A percentile compares a stretch with the other conserved stretches of the same genome.
These are phyloP conservation scores for Salix caprea DNA, from an alignment of 345 rosid species.

Conservation along the genomic window DNA sequence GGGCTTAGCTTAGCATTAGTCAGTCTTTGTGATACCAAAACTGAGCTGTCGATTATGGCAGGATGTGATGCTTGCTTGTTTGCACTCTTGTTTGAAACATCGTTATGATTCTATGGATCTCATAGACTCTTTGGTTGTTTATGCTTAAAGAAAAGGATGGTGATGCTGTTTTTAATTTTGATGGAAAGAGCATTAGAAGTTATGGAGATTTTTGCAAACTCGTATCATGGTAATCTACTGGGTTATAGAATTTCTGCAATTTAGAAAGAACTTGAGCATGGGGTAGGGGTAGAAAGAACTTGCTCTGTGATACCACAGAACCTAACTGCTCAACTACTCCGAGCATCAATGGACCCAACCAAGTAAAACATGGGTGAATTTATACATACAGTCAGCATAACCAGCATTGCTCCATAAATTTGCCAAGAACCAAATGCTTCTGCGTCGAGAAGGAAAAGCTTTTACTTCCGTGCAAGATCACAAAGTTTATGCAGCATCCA, in stretches of 20 bases:
- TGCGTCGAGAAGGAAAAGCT: too few relatives aligned
- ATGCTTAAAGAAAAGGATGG: background rate
- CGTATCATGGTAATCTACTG: background rate
- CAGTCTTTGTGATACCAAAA: background rate
- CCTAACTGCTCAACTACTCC: too few relatives aligned
- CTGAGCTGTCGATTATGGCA: background rate
- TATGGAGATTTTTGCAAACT: background rate
- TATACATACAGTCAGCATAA: too few relatives aligned
- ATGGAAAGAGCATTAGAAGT: background rate
- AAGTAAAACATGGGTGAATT: too few relatives aligned
- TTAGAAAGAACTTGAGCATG: background rate
- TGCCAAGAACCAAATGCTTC: too few relatives aligned
- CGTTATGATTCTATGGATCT: background rate
- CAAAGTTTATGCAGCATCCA: too few relatives aligned
- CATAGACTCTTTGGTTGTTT: background rate
- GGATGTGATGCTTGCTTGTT: constrained; percentile 5
- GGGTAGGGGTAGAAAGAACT: too few relatives aligned
- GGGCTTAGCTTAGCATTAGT: background rate
- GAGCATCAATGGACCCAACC: too few relatives aligned
- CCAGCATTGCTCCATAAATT: too few relatives aligned
- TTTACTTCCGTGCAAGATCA: too few relatives aligned
- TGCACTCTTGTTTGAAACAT: background rate
- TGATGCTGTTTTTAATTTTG: background rate
- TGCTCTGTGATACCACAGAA: too few relatives aligned
- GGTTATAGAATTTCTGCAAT: background rate